Evolutionary conservation across 352 stramenopile species (phyloP).

Genomic region (Pythium aphanidermatum): DNA sequence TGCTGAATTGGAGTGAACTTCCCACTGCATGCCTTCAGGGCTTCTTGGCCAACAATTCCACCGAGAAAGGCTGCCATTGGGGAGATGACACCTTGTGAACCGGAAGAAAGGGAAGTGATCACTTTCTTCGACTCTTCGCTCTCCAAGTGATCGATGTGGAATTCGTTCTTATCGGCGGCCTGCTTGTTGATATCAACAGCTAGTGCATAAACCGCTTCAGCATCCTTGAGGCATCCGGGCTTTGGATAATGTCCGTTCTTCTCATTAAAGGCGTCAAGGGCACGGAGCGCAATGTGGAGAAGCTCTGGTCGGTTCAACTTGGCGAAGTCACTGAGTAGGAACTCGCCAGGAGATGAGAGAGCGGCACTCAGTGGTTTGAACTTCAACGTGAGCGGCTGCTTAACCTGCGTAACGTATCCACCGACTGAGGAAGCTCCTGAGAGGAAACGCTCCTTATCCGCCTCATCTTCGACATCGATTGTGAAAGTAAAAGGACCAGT

Average conservation of each 20-base stretch:
- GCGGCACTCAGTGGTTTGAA: conserved; percentile 90
- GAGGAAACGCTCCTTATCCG: conserved; percentile 64
- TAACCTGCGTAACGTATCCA: conserved; percentile 94
- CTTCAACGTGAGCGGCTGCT: conserved; percentile 90
- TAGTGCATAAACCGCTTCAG: conserved; percentile 82
- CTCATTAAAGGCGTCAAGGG: conserved; percentile 79
- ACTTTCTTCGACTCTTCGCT: conserved; percentile 65
- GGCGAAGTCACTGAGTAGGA: conserved; percentile 97
- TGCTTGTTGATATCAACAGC: conserved; percentile 65
- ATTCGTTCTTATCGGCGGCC: conserved; percentile 60
- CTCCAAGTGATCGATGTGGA: conserved; percentile 56
- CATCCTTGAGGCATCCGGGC: conserved; percentile 83
- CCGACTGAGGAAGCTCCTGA: conserved; percentile 57
- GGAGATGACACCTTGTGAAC: conserved; percentile 87
- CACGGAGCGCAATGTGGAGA: conserved; percentile 89
- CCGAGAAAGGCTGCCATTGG: conserved; percentile 97
- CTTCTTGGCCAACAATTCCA: conserved; percentile 96
- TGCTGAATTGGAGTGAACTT: conserved; percentile 99
- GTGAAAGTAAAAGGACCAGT: conserved; percentile 97
- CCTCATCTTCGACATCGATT: conserved; percentile 73
- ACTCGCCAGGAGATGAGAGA: conserved; percentile 88
- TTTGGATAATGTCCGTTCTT: conserved; percentile 78
- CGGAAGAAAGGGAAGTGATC: conserved; percentile 77
- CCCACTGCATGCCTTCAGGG: conserved; percentile 97
- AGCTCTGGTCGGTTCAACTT: conserved; percentile 93